phyloP scores from a whole-genome alignment of 768 basidiomycete genomes.

The Scleroderma citrinum region DNA sequence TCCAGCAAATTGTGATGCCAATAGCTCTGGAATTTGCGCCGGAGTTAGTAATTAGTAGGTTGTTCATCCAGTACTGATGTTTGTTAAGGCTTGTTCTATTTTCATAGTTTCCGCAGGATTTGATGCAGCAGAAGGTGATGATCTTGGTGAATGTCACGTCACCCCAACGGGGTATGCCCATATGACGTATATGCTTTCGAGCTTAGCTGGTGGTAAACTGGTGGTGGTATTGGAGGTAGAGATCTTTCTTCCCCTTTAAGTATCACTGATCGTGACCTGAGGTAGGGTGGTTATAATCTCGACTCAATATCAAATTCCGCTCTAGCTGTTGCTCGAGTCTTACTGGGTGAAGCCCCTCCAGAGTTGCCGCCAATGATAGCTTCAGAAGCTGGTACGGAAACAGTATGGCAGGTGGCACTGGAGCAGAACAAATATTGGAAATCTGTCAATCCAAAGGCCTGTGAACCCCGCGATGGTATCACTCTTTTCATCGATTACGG shows the following conservation, averaged over 20 bases:
- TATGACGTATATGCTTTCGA: slow-evolving; percentile 96
- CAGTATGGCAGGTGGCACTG: slow-evolving; percentile 80
- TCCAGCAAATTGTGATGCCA: slow-evolving; percentile 94
- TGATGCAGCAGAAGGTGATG: slow-evolving; percentile 92
- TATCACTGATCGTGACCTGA: neutral
- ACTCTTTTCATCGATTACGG: neutral
- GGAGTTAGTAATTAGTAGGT: slow-evolving; percentile 90
- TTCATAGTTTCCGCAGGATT: slow-evolving; percentile 91
- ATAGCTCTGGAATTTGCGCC: slow-evolving; percentile 96
- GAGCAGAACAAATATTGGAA: slow-evolving; percentile 93
- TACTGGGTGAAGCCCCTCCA: slow-evolving; percentile 86
- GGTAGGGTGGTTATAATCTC: slow-evolving; percentile 94
- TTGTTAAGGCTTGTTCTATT: neutral
- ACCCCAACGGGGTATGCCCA: slow-evolving; percentile 92
- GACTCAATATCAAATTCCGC: slow-evolving; percentile 84
- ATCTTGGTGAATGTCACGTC: slow-evolving; percentile 86
- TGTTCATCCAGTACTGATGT: no score
- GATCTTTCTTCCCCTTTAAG: slow-evolving; percentile 4
- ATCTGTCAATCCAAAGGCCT: slow-evolving; percentile 71
- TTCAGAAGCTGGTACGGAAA: slow-evolving; percentile 78
- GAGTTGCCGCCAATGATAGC: slow-evolving; percentile 68
- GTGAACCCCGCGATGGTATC: slow-evolving; percentile 76
- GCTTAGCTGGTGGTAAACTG: slow-evolving; percentile 80
- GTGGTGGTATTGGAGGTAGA: slow-evolving; percentile 90
- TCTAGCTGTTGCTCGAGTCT: slow-evolving; percentile 75